Base-by-base conservation (phyloP, 1,284 basidiomycete genomes). In the Puccinia novopanici region DNA sequence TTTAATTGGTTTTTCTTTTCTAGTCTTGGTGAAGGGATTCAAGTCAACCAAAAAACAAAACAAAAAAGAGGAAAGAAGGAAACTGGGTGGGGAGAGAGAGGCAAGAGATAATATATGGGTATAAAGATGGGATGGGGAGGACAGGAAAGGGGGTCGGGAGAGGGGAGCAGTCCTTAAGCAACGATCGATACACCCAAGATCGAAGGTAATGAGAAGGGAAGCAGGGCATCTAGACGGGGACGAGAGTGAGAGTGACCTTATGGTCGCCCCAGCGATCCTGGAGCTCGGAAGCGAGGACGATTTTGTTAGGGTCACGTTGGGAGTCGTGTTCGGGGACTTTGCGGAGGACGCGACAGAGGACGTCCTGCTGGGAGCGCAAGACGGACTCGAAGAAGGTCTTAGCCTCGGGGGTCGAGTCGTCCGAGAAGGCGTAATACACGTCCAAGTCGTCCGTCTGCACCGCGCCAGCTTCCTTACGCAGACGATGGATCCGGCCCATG, bases 381-480 rank as follows among this genome's bases (percentile, higher is more conserved):
- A 93, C 93, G n/a, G 88, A 87, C 37, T 91, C 87, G 82, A 98
- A 86, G 52, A 84, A 80, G 45, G n/a, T 12, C 3, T 55, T 70
- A 10, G 52, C 30, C 13, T 91, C 91, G 45, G 87, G 87, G 19
- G 91, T 91, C 40, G 89, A 85, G 24, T 90, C 92, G 19, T 89
- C 88, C 84, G 92, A 91, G 85, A 97, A 93, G 81, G 87, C 87
- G 88, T 96, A 96, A 87, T 91, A 96, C 59, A 98, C 90, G 80
- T 94, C 90, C 61, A 98, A 91, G 85, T 97, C 94, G 86, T 99
- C 97, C 15, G 94, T 95, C 37, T 95, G 92, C 86, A 95, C 93
- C 83, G 99, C 88, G 1, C 95, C 94, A 0, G 94, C 95, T 86
- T 95, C 94, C 88, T 99, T 99, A 83, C 97, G 89, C 83, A 98